A percentile compares a stretch with the other conserved stretches of the same genome.
Evolutionary conservation across 148 eudicot species (phyloP).

Genomic region (Mesembryanthemum crystallinum): DNA sequence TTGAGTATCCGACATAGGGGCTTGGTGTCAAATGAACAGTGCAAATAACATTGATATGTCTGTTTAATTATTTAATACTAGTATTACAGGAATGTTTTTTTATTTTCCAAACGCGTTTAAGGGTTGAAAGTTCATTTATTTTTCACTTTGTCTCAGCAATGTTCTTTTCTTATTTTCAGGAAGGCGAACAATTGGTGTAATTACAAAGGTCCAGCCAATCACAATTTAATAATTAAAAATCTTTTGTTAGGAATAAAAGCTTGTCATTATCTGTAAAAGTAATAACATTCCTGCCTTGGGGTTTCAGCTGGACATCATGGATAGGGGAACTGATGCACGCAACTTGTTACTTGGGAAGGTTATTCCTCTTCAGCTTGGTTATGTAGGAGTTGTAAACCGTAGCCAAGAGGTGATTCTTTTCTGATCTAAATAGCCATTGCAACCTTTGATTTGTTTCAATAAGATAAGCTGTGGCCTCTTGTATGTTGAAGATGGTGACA

Average conservation of each 20-base stretch:
- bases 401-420: conserved; percentile 71
- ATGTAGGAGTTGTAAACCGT: conserved; percentile 85
- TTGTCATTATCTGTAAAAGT: conserved; percentile 2
- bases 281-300: conserved; percentile 19
- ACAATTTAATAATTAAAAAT: not conserved
- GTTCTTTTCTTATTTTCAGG: conserved; percentile 51
- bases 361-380: conserved; percentile 87
- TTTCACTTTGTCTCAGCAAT: conserved; percentile 21
- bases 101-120: no score
- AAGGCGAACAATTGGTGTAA: conserved; percentile 85
- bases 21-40: not conserved
- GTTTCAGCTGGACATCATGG: conserved; percentile 91
- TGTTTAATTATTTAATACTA: no score
- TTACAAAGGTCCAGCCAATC: conserved; percentile 69
- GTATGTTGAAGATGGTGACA: conserved; percentile 6
- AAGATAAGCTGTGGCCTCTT: conserved; percentile 10
- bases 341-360: conserved; percentile 86
- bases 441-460: conserved; percentile 1
- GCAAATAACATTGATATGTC: not conserved
- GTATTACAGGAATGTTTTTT: no score
- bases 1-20: not conserved
- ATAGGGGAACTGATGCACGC: conserved; percentile 89
- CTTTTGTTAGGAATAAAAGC: conserved; percentile 11
- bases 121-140: not conserved
- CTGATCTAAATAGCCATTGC: not conserved